phyloP scores from a whole-genome alignment of 345 rosid genomes.

The Arabidopsis arenosa region DNA sequence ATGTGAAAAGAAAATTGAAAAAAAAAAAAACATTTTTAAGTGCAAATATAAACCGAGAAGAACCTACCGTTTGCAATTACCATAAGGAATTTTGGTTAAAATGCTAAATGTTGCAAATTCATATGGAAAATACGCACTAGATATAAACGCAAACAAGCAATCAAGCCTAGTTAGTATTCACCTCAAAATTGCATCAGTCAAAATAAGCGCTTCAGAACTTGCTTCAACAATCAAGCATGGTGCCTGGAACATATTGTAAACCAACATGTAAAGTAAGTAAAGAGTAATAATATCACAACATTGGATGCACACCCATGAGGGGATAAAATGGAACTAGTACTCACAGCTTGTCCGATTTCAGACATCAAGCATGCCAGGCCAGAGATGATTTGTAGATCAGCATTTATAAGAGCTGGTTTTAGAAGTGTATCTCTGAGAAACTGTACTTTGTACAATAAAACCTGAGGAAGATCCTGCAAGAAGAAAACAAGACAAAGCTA shows the following conservation, averaged over 20 bases:
- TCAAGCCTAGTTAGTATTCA: conserved; percentile 37
- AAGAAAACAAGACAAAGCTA: conserved; percentile 35
- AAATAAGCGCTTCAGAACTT: conserved; percentile 74
- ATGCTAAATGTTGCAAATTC: conserved; percentile 9
- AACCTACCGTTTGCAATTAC: background rate
- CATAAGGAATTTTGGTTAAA: background rate
- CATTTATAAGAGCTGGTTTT: conserved; percentile 72
- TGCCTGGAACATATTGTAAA: conserved; percentile 58
- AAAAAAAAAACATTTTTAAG: background rate
- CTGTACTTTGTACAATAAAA: conserved; percentile 75
- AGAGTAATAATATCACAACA: background rate
- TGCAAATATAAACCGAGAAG: background rate
- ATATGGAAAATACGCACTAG: background rate
- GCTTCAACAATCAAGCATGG: conserved; percentile 88
- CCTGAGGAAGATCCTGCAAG: conserved; percentile 86
- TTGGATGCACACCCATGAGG: background rate
- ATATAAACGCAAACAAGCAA: conserved; percentile 23
- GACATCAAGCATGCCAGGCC: conserved; percentile 92
- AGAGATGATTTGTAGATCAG: conserved; percentile 74
- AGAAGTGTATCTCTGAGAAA: conserved; percentile 82
- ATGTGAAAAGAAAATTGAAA: background rate
- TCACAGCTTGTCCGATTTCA: conserved; percentile 97
- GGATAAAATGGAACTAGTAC: conserved; percentile 39
- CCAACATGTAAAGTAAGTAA: conserved; percentile 22
- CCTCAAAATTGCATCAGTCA: conserved; percentile 85